Percentiles rank a stretch among this genome's conserved stretches.
phyloP scores from a whole-genome alignment of 345 rosid species.

The Rhodomyrtus tomentosa region DNA sequence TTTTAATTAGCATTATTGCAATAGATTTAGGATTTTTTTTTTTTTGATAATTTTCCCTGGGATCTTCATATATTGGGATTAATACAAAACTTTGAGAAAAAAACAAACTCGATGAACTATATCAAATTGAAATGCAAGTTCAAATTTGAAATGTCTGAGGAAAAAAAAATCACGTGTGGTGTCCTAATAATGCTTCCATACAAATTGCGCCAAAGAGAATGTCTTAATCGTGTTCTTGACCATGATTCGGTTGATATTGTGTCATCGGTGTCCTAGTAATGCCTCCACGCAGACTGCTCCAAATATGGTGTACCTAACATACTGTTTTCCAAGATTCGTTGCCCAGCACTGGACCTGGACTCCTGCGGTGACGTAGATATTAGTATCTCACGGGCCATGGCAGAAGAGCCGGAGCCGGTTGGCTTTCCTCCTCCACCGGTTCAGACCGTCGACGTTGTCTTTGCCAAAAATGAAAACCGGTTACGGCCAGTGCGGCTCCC shows the following conservation, averaged over 20 bases:
- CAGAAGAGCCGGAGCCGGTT: background rate
- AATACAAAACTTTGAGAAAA: background rate
- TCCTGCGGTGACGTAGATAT: background rate
- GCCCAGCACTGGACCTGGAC: background rate
- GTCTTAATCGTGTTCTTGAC: background rate
- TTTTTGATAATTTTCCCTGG: too few species aligned
- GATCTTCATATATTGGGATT: background rate
- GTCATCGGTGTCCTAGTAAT: background rate
- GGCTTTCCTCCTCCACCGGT: background rate
- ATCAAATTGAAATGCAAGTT: background rate
- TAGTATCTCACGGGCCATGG: background rate
- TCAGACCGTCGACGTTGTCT: background rate
- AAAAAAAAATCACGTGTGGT: background rate
- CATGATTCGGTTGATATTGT: background rate
- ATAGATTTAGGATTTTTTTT: too few species aligned
- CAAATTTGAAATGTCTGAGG: background rate
- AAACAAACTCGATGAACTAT: background rate
- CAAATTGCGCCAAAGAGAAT: background rate
- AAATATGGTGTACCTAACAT: background rate
- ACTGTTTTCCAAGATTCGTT: background rate
- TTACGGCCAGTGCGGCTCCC: too few species aligned
- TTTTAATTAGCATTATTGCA: too few species aligned
- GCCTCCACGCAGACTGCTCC: too few species aligned
- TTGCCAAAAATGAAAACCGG: too few species aligned
- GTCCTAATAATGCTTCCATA: background rate